These are phyloP conservation scores for Aspergillus sclerotioniger DNA, from an alignment of 495 filamentous ascomycete species.

Conservation along the genomic window DNA sequence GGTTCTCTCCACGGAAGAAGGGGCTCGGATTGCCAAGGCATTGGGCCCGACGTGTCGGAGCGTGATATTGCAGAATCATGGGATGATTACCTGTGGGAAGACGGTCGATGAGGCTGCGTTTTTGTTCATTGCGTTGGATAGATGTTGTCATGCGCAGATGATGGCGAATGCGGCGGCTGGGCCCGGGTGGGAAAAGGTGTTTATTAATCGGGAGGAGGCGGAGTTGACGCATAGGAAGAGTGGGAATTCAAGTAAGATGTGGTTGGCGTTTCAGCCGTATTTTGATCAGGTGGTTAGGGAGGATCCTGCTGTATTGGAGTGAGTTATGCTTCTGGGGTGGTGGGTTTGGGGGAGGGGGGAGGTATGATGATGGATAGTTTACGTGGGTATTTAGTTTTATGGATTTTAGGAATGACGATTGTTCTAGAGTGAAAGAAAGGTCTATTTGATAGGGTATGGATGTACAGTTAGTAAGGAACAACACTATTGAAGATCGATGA, in stretches of 20 bases:
- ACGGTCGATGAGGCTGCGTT: constrained; percentile 59
- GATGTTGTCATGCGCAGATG: constrained; percentile 58
- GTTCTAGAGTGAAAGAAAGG: background rate
- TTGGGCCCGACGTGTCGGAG: constrained; percentile 52
- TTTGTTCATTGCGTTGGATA: constrained; percentile 60
- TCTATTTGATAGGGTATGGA: background rate
- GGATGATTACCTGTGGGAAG: constrained; percentile 51
- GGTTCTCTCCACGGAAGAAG: constrained; percentile 55
- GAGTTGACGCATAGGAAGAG: constrained; percentile 36
- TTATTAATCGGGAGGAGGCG: constrained; percentile 51
- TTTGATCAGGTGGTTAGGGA: constrained; percentile 17
- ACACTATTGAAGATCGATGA: background rate
- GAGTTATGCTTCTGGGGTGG: too few species aligned
- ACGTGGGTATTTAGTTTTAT: background rate
- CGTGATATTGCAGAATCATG: constrained; percentile 60
- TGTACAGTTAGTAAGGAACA: background rate
- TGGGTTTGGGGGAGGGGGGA: background rate
- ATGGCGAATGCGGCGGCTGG: constrained; percentile 52
- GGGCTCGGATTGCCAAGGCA: constrained; percentile 47
- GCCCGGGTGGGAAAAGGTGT: constrained; percentile 47
- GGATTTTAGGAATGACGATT: background rate
- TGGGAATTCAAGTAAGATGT: constrained; percentile 20
- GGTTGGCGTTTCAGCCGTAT: constrained; percentile 26
- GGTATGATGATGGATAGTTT: background rate
- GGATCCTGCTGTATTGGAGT: background rate